phyloP scores from a whole-genome alignment of 345 rosid genomes.

The Hibiscus tridactylites region DNA sequence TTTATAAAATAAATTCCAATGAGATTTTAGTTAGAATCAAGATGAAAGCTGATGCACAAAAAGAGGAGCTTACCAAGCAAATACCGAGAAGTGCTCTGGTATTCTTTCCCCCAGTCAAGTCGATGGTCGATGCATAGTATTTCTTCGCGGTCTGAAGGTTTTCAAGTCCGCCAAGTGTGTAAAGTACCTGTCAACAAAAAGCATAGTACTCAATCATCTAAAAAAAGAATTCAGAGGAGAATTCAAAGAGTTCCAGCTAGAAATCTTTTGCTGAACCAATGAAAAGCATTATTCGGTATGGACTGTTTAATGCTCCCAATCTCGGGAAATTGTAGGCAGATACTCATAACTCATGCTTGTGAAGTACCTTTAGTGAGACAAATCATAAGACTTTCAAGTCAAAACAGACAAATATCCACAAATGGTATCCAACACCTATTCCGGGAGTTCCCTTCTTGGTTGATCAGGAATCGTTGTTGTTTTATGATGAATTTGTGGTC shows the following conservation, averaged over 20 bases:
- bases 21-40: neutral
- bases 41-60: neutral
- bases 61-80: slow-evolving; percentile 62
- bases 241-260: neutral
- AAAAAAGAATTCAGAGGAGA: neutral
- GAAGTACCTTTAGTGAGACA: neutral
- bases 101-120: slow-evolving; percentile 87
- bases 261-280: neutral
- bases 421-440: neutral
- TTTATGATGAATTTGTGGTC: neutral
- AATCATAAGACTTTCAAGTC: neutral
- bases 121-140: slow-evolving; percentile 76
- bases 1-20: neutral
- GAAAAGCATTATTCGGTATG: neutral
- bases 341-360: neutral
- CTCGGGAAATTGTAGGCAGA: neutral
- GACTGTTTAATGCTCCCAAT: neutral
- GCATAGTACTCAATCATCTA: neutral
- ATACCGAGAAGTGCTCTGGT: slow-evolving; percentile 81
- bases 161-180: slow-evolving; percentile 87
- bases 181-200: slow-evolving; percentile 57
- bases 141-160: slow-evolving; percentile 80
- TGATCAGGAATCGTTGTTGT: neutral
- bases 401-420: neutral
- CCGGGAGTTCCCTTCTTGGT: neutral